Evolutionary conservation across 192 early-diverging fungal genomes (phyloP).

Genomic region (Kickxella alabastrina): DNA sequence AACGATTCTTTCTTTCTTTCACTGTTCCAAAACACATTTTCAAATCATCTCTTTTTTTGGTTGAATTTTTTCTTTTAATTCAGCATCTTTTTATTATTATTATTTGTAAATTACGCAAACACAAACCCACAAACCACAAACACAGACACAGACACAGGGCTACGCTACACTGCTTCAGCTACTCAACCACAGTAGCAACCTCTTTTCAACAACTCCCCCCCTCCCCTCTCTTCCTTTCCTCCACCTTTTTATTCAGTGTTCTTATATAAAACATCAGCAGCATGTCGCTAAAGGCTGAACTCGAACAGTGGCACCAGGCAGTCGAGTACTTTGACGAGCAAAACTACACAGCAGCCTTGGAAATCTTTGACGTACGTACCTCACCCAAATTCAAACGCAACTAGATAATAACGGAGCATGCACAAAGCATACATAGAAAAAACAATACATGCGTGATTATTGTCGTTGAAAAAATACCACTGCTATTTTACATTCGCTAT

Average conservation of each 20-base stretch:
- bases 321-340: conserved; percentile 70
- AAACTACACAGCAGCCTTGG: conserved; percentile 64
- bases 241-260: conserved; percentile 5
- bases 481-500: not conserved
- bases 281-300: conserved; percentile 58
- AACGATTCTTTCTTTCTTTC: not conserved
- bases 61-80: too few relatives aligned
- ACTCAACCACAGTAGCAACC: not conserved
- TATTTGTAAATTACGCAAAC: too few relatives aligned
- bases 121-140: too few relatives aligned
- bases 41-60: too few relatives aligned
- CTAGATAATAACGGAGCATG: too few relatives aligned
- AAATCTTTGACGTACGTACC: conserved; percentile 63
- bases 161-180: too few relatives aligned
- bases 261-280: not conserved
- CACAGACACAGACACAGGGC: too few relatives aligned
- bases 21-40: not conserved
- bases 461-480: not conserved
- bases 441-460: not conserved
- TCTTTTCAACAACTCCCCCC: not conserved
- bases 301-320: conserved; percentile 80
- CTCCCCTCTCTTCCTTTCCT: conserved; percentile 16
- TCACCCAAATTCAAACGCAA: not conserved
- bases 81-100: too few relatives aligned
- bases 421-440: not conserved